Evolutionary conservation across 2,329 filamentous ascomycete genomes (phyloP).

Genomic region (Diaporthe citrichinensis): DNA sequence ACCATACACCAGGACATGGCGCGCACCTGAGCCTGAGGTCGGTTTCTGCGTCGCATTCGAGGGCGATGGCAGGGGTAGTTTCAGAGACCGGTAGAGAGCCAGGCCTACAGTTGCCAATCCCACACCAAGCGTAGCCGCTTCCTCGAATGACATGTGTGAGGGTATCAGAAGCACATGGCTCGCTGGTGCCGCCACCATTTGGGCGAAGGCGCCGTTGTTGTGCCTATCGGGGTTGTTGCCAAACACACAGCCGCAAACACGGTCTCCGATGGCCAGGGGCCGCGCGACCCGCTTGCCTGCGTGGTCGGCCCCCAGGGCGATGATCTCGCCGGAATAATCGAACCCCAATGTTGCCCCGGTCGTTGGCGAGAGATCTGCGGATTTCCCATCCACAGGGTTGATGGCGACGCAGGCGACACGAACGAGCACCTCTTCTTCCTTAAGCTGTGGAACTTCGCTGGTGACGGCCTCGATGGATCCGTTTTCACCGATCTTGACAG

Average conservation of each 20-base stretch:
- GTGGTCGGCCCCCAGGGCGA: slow-evolving; percentile 42
- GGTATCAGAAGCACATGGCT: slow-evolving; percentile 7
- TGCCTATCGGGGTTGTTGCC: slow-evolving; percentile 31
- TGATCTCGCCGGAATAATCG: slow-evolving; percentile 49
- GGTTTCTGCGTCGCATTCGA: neutral
- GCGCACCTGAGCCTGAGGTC: neutral
- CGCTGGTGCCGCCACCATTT: neutral
- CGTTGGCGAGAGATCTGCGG: slow-evolving; percentile 44
- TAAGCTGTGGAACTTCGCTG: neutral
- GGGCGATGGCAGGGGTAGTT: slow-evolving; percentile 1
- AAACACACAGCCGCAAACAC: slow-evolving; percentile 40
- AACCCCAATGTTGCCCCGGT: slow-evolving; percentile 46
- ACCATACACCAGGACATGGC: slow-evolving; percentile 41
- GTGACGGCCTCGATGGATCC: neutral
- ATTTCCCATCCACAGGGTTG: slow-evolving; percentile 51
- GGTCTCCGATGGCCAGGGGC: slow-evolving; percentile 40
- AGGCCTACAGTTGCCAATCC: slow-evolving; percentile 17
- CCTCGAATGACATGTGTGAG: slow-evolving; percentile 8
- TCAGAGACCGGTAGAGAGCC: slow-evolving; percentile 3
- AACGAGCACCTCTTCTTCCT: slow-evolving; percentile 7
- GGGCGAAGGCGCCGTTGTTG: slow-evolving; percentile 13
- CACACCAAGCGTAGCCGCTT: slow-evolving; percentile 8
- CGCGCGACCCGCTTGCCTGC: too few relatives aligned
- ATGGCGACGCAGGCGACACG: slow-evolving; percentile 46
- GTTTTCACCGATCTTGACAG: neutral